Conservation (phyloP, 345 rosid species). For the Raphanus sativus region DNA sequence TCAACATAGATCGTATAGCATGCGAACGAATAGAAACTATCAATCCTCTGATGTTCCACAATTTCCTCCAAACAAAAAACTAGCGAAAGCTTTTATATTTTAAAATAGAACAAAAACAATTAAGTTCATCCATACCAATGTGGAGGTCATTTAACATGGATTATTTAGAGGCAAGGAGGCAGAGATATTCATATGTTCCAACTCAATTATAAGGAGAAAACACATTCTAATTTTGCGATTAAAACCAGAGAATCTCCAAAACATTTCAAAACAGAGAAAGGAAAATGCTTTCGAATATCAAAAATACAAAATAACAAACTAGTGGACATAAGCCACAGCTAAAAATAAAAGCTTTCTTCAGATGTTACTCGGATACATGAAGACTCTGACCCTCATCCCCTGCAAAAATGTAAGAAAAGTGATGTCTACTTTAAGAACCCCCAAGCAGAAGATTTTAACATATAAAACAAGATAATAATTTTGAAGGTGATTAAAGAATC, state of each 20-base stretch:
- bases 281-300: conserved; percentile 23
- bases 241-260: conserved; percentile 4
- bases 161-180: too few relatives aligned
- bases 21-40: too few relatives aligned
- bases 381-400: conserved; percentile 62
- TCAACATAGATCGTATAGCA: too few relatives aligned
- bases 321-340: conserved; percentile 32
- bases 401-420: conserved; percentile 2
- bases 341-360: conserved; percentile 34
- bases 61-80: too few relatives aligned
- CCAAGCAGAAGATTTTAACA: neutral
- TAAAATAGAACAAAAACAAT: too few relatives aligned
- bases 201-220: too few relatives aligned
- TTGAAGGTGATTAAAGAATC: neutral
- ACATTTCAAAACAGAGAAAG: conserved; percentile 28
- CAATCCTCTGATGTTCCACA: too few relatives aligned
- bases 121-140: too few relatives aligned
- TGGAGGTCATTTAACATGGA: too few relatives aligned
- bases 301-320: conserved; percentile 35
- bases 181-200: too few relatives aligned
- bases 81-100: too few relatives aligned
- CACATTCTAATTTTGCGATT: too few relatives aligned
- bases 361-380: conserved; percentile 57
- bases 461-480: neutral
- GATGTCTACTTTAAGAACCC: neutral